Base-by-base conservation (phyloP, 345 rosid species). In the Turritis glabra region DNA sequence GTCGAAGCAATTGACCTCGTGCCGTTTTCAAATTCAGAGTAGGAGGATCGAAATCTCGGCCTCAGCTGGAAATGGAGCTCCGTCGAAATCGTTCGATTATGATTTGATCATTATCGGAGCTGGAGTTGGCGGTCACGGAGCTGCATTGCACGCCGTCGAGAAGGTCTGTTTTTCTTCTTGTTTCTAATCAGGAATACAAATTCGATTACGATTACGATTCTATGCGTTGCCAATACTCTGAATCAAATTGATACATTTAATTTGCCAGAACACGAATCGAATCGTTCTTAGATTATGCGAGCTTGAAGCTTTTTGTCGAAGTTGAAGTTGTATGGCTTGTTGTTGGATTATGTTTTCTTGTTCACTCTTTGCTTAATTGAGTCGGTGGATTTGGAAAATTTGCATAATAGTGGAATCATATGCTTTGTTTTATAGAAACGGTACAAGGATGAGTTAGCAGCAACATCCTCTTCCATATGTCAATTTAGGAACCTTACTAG, bases 41-140 rank as follows among this genome's bases (percentile, higher is more conserved):
- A 30, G 72, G 46, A 71, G 75, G 15, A 72, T 52, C 57, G 63
- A 58, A 54, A 73, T 80, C 9, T 80, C 69, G 1, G 87, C 91
- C 63, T 30, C 48, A 4, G 23, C 22, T 23, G 71, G 77, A 19
- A 89, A 93, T 55, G 96, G 95, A 47, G 85, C 81, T 73, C 77
- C 89, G 5, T 77, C 88, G 5, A 82, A 83, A 77, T 86, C 94
- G 9, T 93, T 93, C 41, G 96, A 93, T 79, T 93, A 93, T 61
- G 98, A 93, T 77, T 77, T 93, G 82, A 69, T 90, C 76, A 93
- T 93, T 35, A 85, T 90, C 23, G 98, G 98, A 15, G 97, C 98
- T 29, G 98, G 98, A 51, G 98, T 93, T 27, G 98, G 98, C 7
- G 98, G 97, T 9, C 98, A 90, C 43, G 97, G 98, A n/a, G 96